phyloP scores from a whole-genome alignment of 768 basidiomycete species.

The Tricholoma furcatifolium region DNA sequence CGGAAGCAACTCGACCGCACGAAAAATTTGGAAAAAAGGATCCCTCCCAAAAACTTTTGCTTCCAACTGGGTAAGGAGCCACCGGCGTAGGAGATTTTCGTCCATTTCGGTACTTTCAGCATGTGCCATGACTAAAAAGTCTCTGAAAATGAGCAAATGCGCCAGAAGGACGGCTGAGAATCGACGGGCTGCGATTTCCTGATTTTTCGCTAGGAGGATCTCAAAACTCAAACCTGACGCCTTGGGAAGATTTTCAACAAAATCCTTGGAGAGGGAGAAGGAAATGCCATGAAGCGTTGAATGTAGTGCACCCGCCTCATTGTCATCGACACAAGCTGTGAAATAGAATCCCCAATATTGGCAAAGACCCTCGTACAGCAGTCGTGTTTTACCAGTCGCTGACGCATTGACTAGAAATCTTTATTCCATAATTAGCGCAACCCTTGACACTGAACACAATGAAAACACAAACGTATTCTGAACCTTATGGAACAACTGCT shows the following conservation, averaged over 20 bases:
- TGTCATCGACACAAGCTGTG: too few species aligned
- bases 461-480: too few species aligned
- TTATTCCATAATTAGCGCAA: too few species aligned
- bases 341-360: too few species aligned
- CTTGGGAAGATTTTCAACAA: not conserved
- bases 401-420: too few species aligned
- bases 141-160: not conserved
- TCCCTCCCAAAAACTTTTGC: not conserved
- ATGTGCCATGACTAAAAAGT: not conserved
- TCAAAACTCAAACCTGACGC: not conserved
- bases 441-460: too few species aligned
- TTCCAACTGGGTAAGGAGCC: slow-evolving; percentile 6
- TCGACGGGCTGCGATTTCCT: not conserved
- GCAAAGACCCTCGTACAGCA: too few species aligned
- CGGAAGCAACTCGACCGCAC: too few species aligned
- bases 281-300: not conserved
- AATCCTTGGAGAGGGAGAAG: not conserved
- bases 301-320: not conserved
- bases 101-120: not conserved
- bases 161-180: not conserved
- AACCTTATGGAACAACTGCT: too few species aligned
- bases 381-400: too few species aligned
- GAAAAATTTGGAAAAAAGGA: not conserved
- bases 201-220: not conserved
- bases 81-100: not conserved